These are phyloP conservation scores for Termitomyces sp. DNA, from an alignment of 768 basidiomycete genomes.

Conservation along the genomic window DNA sequence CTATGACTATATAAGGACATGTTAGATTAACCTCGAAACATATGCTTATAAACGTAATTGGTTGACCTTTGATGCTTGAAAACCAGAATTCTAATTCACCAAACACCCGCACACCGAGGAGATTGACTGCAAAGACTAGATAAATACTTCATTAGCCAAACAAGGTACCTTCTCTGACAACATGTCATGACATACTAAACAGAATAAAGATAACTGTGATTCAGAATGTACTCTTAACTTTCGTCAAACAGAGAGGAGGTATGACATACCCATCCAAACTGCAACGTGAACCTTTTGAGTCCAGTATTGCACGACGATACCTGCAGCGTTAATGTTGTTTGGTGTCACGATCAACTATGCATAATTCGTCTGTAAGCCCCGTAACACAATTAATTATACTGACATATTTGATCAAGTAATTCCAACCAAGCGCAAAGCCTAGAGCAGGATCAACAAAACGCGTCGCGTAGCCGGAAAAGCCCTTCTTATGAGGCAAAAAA, in stretches of 20 bases:
- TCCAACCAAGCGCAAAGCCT: slow-evolving; percentile 63
- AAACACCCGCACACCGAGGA: slow-evolving; percentile 61
- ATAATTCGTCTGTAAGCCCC: slow-evolving; percentile 1
- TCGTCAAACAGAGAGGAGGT: background rate
- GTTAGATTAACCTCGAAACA: background rate
- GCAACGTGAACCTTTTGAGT: slow-evolving; percentile 36
- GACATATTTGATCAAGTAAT: slow-evolving; percentile 55
- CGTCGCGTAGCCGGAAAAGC: slow-evolving; percentile 54
- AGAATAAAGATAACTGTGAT: slow-evolving; percentile 48
- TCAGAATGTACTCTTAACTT: slow-evolving; percentile 1
- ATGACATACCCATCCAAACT: slow-evolving; percentile 51
- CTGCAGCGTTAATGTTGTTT: slow-evolving; percentile 61
- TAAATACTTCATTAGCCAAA: slow-evolving; percentile 11
- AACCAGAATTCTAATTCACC: slow-evolving; percentile 76
- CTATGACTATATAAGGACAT: slow-evolving; percentile 24
- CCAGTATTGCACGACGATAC: slow-evolving; percentile 48
- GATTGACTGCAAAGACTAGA: slow-evolving; percentile 48
- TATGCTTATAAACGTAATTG: background rate
- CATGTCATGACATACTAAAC: slow-evolving; percentile 34
- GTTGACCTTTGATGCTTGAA: slow-evolving; percentile 58
- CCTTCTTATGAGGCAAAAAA: slow-evolving; percentile 56
- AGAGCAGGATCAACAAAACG: slow-evolving; percentile 66
- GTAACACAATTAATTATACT: slow-evolving; percentile 10
- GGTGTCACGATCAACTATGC: slow-evolving; percentile 59
- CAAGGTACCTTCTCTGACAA: background rate